Conservation (phyloP, 352 stramenopile species). For the Pythium guiyangense region DNA sequence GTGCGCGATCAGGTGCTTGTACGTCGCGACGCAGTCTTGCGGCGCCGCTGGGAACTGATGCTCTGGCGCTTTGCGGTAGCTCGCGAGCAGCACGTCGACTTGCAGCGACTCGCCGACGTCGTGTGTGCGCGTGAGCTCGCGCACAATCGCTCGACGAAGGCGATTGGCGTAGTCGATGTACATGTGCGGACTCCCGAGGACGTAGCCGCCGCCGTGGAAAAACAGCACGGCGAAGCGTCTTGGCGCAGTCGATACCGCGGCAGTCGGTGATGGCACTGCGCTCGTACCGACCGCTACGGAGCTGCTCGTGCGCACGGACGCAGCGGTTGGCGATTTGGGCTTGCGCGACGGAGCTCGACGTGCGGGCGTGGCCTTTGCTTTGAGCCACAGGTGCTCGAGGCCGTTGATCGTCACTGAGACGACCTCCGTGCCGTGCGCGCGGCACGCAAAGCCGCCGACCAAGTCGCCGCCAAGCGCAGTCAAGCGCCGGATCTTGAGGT, state of each 20-base stretch:
- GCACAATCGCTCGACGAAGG: neutral
- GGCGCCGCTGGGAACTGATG: slow-evolving; percentile 28
- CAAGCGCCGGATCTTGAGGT: slow-evolving; percentile 17
- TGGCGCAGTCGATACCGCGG: neutral
- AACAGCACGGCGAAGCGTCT: slow-evolving; percentile 32
- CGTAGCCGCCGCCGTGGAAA: slow-evolving; percentile 39
- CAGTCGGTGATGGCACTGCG: no score
- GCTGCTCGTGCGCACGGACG: no score
- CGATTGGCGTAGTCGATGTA: slow-evolving; percentile 27
- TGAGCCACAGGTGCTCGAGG: slow-evolving; percentile 44
- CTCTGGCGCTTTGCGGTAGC: slow-evolving; percentile 51
- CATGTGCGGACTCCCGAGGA: slow-evolving; percentile 28
- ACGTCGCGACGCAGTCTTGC: slow-evolving; percentile 32
- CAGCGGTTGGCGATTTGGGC: slow-evolving; percentile 1
- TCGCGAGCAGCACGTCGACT: slow-evolving; percentile 37
- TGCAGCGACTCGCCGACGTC: neutral
- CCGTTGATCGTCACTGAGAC: slow-evolving; percentile 25
- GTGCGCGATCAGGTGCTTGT: slow-evolving; percentile 32
- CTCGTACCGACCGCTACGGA: neutral
- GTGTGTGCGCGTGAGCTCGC: neutral
- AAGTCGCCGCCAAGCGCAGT: slow-evolving; percentile 19
- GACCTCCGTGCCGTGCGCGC: slow-evolving; percentile 14
- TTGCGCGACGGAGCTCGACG: neutral
- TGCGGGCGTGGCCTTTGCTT: neutral
- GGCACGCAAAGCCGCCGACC: slow-evolving; percentile 19